phyloP scores from a whole-genome alignment of 2,329 filamentous ascomycete genomes.

The Aureobasidium musti region DNA sequence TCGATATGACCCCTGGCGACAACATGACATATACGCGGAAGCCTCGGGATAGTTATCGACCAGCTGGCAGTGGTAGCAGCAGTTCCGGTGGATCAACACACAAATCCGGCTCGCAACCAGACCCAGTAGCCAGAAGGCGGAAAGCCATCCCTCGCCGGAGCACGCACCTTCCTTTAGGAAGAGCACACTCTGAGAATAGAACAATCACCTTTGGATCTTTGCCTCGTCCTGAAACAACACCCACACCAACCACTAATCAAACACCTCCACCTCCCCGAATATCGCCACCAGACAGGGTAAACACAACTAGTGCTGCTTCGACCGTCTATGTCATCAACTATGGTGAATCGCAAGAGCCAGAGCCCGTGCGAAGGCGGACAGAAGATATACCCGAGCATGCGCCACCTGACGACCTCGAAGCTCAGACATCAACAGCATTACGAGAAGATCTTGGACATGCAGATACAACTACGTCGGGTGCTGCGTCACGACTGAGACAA shows the following conservation, averaged over 20 bases:
- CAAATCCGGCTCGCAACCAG: conserved; percentile 28
- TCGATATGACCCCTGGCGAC: conserved; percentile 65
- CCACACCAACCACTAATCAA: conserved; percentile 3
- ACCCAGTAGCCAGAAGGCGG: conserved; percentile 33
- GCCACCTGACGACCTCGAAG: conserved; percentile 4
- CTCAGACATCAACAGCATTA: neutral
- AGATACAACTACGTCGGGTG: conserved; percentile 23
- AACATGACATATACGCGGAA: conserved; percentile 51
- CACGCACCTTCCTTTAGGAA: conserved; percentile 40
- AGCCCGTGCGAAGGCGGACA: conserved; percentile 38
- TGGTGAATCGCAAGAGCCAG: conserved; percentile 53
- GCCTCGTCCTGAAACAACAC: conserved; percentile 31
- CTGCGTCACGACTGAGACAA: conserved; percentile 28
- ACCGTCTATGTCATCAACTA: conserved; percentile 66
- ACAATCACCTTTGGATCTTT: conserved; percentile 33
- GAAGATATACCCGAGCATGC: conserved; percentile 16
- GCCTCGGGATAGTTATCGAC: conserved; percentile 31
- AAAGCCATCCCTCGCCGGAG: conserved; percentile 35
- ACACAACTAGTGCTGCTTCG: conserved; percentile 63
- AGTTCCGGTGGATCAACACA: conserved; percentile 35
- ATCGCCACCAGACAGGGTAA: conserved; percentile 59
- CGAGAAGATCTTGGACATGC: neutral
- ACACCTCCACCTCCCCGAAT: conserved; percentile 49
- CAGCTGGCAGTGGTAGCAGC: conserved; percentile 39
- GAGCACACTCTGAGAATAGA: conserved; percentile 37